A percentile compares a stretch with the other conserved stretches of the same genome.
These are phyloP conservation scores for Chlorella sp. DNA, from an alignment of 139 green algal genomes.

Conservation along the genomic window DNA sequence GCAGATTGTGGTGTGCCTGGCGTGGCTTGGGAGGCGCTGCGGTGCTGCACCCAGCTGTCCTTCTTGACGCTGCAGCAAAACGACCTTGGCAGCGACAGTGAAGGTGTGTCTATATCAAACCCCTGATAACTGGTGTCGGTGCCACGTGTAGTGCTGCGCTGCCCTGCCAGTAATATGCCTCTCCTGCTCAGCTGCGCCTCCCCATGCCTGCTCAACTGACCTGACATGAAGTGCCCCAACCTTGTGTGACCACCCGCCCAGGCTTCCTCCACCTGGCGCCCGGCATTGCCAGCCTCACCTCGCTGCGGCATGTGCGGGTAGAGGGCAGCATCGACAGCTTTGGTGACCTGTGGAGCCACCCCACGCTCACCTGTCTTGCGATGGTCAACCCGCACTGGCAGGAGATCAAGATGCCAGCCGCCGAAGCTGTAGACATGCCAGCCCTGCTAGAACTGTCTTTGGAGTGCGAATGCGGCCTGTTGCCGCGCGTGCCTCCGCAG, in stretches of 20 bases:
- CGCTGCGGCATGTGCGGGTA: not conserved
- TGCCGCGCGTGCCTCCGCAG: not conserved
- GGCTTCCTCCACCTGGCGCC: not conserved
- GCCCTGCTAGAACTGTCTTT: not conserved
- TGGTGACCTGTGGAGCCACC: not conserved
- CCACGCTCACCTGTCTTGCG: not conserved
- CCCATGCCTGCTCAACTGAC: no score
- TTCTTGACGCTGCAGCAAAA: not conserved
- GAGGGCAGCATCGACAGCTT: not conserved
- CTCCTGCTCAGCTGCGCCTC: no score
- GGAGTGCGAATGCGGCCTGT: not conserved
- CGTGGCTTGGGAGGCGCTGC: not conserved
- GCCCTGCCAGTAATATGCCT: no score
- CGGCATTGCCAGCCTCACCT: not conserved
- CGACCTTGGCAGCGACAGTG: not conserved
- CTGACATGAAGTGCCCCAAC: no score
- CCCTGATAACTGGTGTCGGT: no score
- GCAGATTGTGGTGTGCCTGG: not conserved
- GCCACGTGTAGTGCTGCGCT: no score
- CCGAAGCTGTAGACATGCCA: not conserved
- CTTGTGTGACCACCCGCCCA: not conserved
- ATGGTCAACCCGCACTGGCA: not conserved
- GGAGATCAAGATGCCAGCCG: not conserved
- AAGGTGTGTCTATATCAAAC: no score
- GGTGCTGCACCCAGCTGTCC: not conserved